These are phyloP conservation scores for Talaromyces funiculosus DNA, from an alignment of 2,329 filamentous ascomycete species.

Conservation along the genomic window DNA sequence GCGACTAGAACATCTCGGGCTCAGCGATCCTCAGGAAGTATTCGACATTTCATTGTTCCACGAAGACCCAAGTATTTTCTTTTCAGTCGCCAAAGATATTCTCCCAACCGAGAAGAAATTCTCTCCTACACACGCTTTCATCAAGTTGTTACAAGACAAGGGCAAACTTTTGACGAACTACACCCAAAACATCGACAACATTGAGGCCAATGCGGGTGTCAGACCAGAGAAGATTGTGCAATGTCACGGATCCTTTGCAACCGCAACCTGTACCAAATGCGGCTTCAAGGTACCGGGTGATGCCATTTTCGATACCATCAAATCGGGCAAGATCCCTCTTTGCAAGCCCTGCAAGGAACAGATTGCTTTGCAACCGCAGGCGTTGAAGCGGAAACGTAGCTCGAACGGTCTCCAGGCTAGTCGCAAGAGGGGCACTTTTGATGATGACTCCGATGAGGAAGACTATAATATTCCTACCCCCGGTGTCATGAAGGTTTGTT, in stretches of 20 bases:
- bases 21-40: slow-evolving; percentile 83
- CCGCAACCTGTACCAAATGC: slow-evolving; percentile 82
- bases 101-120: slow-evolving; percentile 72
- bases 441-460: slow-evolving; percentile 53
- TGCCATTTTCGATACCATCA: slow-evolving; percentile 72
- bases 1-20: slow-evolving; percentile 70
- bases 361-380: slow-evolving; percentile 44
- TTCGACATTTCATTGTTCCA: slow-evolving; percentile 87
- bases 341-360: slow-evolving; percentile 65
- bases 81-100: slow-evolving; percentile 84
- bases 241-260: slow-evolving; percentile 94
- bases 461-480: slow-evolving; percentile 61
- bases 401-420: slow-evolving; percentile 45
- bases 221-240: slow-evolving; percentile 77
- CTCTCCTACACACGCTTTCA: slow-evolving; percentile 92
- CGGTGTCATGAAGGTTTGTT: slow-evolving; percentile 68
- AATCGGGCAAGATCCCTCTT: slow-evolving; percentile 66
- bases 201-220: slow-evolving; percentile 83
- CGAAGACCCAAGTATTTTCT: slow-evolving; percentile 84
- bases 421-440: slow-evolving; percentile 52
- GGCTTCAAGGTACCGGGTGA: slow-evolving; percentile 67
- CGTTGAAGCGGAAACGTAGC: slow-evolving; percentile 49
- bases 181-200: slow-evolving; percentile 97
- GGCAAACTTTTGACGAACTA: slow-evolving; percentile 93
- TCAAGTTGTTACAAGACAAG: slow-evolving; percentile 79